A percentile compares a stretch with the other conserved stretches of the same genome.
Conservation (phyloP, 1,284 basidiomycete species). For the Cryptococcus sp. region DNA sequence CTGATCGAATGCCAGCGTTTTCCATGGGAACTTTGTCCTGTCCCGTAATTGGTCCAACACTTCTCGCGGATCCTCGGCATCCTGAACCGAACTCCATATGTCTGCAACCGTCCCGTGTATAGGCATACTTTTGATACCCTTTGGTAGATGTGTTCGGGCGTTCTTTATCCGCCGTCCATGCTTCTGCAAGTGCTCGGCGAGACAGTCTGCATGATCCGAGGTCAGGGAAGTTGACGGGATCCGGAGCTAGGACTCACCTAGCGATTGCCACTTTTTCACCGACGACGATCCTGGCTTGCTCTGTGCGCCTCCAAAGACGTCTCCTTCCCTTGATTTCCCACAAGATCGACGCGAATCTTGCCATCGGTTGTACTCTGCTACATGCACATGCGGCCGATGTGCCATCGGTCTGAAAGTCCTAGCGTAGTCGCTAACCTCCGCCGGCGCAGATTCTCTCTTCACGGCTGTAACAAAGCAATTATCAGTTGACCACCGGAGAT, state of each 20-base stretch:
- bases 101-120: conserved; percentile 40
- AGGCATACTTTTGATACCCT: conserved; percentile 43
- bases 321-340: background rate
- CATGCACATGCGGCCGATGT: conserved; percentile 12
- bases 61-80: conserved; percentile 46
- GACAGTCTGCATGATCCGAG: conserved; percentile 24
- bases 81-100: conserved; percentile 39
- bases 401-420: conserved; percentile 14
- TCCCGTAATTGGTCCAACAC: conserved; percentile 43
- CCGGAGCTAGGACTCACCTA: conserved; percentile 4
- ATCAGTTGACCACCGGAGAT: background rate
- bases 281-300: background rate
- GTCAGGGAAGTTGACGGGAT: background rate
- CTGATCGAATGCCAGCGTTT: conserved; percentile 50
- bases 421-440: conserved; percentile 13
- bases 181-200: conserved; percentile 31
- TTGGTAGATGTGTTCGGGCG: conserved; percentile 15
- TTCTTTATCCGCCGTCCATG: conserved; percentile 10
- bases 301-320: background rate
- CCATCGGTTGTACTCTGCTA: conserved; percentile 19
- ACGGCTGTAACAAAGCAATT: conserved; percentile 1
- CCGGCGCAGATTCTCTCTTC: conserved; percentile 10
- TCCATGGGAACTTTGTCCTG: conserved; percentile 45
- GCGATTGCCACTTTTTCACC: background rate
- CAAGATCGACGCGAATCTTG: background rate